Base-by-base conservation (phyloP, 345 rosid species). In the Arabis alpina region DNA sequence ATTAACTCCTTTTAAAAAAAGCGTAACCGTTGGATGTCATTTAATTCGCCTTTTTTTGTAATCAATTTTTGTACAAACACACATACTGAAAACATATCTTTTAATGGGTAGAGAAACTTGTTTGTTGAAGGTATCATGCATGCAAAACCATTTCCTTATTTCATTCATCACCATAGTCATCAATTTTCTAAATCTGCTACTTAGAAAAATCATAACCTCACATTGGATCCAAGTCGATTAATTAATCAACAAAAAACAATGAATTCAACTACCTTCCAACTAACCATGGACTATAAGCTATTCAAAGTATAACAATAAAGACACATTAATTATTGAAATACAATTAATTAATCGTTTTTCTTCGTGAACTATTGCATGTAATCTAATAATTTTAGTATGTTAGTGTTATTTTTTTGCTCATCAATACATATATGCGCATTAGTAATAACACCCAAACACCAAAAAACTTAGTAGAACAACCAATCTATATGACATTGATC, bases 51-150 rank as follows among this genome's bases (percentile, higher is more conserved):
- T 41, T 42, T 51, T 49, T 37, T 27, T n/a, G n/a, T 25, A 59
- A 48, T 69, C 11, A 51, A 25, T 27, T 27, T 54, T 43, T 16
- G 43, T 68, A 13, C 12, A n/a, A 58, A 43, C 37, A 43, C 24
- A 43, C 5, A 43, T 19, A 8, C 12, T 43, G 54, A 28, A 43
- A 42, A 16, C 13, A 8, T 19, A 19, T 52, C 16, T 52, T 36
- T 42, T 61, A 54, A 10, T 43, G 44, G 58, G 37, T 64, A 24
- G n/a, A 37, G 13, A 65, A 51, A 51, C 49, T 51, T 51, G 70
- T 64, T 73, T 51, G 61, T 66, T 50, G 72, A 66, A 58, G 72
- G 67, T 13, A 58, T 42, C 54, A 58, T 58, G 72, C 62, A 59
- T 66, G 73, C 54, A 73, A 10, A 39, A 64, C 70, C 42, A 54